Evolutionary conservation across 2,329 filamentous ascomycete genomes (phyloP).

Genomic region (Aspergillus terreus): DNA sequence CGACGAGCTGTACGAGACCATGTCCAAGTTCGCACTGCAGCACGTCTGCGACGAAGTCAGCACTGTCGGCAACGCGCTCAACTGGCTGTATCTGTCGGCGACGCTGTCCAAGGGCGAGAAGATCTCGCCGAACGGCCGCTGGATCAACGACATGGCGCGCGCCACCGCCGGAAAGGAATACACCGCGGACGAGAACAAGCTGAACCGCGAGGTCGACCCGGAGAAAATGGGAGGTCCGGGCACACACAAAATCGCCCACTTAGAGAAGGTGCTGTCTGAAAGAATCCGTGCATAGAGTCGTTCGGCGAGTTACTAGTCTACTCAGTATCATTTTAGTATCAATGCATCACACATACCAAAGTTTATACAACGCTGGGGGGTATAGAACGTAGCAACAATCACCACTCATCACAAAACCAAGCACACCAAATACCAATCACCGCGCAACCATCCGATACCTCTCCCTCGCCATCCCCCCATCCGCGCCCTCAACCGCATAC

Average conservation of each 20-base stretch:
- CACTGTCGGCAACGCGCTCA: slow-evolving; percentile 73
- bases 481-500: slow-evolving; percentile 44
- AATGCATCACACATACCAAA: too few relatives aligned
- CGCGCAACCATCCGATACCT: slow-evolving; percentile 39
- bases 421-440: slow-evolving; percentile 12
- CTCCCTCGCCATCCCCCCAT: slow-evolving; percentile 43
- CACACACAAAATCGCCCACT: background rate
- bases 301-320: too few relatives aligned
- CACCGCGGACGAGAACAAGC: slow-evolving; percentile 54
- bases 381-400: slow-evolving; percentile 14
- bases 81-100: slow-evolving; percentile 74
- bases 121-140: slow-evolving; percentile 58
- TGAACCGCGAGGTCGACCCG: slow-evolving; percentile 40
- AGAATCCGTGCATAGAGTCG: too few relatives aligned
- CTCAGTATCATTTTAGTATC: too few relatives aligned
- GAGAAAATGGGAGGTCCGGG: background rate
- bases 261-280: background rate
- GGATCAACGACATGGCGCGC: slow-evolving; percentile 72
- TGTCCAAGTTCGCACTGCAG: slow-evolving; percentile 60
- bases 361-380: background rate
- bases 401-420: slow-evolving; percentile 3
- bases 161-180: slow-evolving; percentile 61
- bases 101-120: slow-evolving; percentile 58
- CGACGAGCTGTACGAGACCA: slow-evolving; percentile 59
- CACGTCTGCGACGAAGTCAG: slow-evolving; percentile 78